Evolutionary conservation across 208 protist species (phyloP).

Genomic region (Strigomonas culicis): DNA sequence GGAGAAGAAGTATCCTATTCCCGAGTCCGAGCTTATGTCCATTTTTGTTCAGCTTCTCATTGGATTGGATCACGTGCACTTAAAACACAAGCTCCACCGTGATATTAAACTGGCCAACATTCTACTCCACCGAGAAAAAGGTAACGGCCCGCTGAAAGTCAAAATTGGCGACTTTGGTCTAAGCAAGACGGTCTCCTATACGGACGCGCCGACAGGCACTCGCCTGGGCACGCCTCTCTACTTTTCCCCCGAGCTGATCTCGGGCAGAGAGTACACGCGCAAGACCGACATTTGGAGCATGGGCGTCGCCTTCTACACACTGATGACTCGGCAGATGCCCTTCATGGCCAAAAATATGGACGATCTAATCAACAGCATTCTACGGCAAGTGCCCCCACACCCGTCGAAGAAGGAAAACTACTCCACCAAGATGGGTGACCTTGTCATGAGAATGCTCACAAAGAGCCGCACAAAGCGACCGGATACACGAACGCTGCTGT

Average conservation of each 20-base stretch:
- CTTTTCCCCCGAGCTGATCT: slow-evolving; percentile 53
- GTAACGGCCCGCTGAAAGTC: slow-evolving; percentile 18
- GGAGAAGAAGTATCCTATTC: slow-evolving; percentile 30
- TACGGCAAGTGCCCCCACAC: slow-evolving; percentile 25
- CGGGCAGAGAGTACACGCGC: slow-evolving; percentile 50
- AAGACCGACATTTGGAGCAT: slow-evolving; percentile 80
- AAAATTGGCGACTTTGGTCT: slow-evolving; percentile 82
- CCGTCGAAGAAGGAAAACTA: slow-evolving; percentile 28
- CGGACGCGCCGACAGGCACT: slow-evolving; percentile 28
- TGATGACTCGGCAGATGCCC: slow-evolving; percentile 58
- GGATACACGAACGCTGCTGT: slow-evolving; percentile 36
- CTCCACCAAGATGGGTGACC: slow-evolving; percentile 40
- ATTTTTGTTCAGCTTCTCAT: slow-evolving; percentile 66
- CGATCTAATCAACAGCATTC: slow-evolving; percentile 20
- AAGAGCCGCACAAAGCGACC: slow-evolving; percentile 46
- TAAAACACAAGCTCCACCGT: slow-evolving; percentile 51
- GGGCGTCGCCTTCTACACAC: slow-evolving; percentile 54
- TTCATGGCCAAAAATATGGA: slow-evolving; percentile 27
- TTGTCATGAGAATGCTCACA: slow-evolving; percentile 59
- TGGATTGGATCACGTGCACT: slow-evolving; percentile 68
- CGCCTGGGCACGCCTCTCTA: slow-evolving; percentile 58
- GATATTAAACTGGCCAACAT: slow-evolving; percentile 65
- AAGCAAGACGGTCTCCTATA: slow-evolving; percentile 25
- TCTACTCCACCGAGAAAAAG: slow-evolving; percentile 22
- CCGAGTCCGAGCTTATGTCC: slow-evolving; percentile 31